Conservation (phyloP, 441 rosid genomes). For the Capsella rubella region DNA sequence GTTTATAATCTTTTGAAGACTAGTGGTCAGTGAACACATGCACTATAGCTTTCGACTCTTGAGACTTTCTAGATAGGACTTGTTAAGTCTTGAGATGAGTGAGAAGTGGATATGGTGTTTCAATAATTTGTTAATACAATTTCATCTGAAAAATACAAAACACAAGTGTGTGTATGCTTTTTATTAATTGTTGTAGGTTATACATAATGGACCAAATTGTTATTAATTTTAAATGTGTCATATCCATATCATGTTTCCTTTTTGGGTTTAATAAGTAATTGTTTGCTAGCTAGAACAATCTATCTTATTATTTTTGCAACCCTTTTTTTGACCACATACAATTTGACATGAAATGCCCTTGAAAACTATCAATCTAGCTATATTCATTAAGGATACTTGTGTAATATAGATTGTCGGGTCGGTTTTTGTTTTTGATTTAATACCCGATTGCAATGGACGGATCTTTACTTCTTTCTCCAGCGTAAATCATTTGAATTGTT, state of each 20-base stretch:
- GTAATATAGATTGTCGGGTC: too few species aligned
- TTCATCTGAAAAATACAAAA: slow-evolving; percentile 8
- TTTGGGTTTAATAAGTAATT: slow-evolving; percentile 5
- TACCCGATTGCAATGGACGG: too few species aligned
- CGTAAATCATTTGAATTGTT: too few species aligned
- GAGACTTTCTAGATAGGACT: not conserved
- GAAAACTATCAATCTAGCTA: too few species aligned
- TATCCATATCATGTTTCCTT: slow-evolving; percentile 17
- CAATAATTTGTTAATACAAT: not conserved
- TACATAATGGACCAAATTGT: not conserved
- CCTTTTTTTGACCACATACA: too few species aligned
- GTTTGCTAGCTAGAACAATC: slow-evolving; percentile 8
- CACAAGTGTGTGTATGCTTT: not conserved
- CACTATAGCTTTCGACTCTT: not conserved
- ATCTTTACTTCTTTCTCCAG: too few species aligned
- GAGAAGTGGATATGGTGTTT: not conserved
- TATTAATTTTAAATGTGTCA: slow-evolving; percentile 8
- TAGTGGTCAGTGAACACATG: not conserved
- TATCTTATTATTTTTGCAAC: too few species aligned
- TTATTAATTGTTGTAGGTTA: not conserved
- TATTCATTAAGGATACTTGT: too few species aligned
- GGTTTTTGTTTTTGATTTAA: too few species aligned
- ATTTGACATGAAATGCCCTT: too few species aligned
- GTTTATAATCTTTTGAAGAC: not conserved
- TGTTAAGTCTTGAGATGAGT: not conserved